Conservation (phyloP, 202 grass and related monocot species). For the Thinopyrum obtusiflorum region DNA sequence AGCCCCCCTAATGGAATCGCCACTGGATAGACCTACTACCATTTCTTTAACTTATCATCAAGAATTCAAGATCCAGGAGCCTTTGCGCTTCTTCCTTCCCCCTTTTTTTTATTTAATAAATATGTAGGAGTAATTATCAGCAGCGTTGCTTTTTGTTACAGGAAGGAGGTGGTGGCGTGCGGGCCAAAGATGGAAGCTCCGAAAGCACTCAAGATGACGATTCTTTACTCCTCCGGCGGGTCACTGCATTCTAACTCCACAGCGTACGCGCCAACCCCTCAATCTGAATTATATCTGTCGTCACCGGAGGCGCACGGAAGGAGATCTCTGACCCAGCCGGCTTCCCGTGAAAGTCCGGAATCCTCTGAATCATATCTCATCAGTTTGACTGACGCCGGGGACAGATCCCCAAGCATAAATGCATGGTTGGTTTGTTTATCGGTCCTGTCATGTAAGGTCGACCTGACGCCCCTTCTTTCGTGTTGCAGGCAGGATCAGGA, state of each 20-base stretch:
- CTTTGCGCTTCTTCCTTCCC: background rate
- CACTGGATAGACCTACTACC: no score
- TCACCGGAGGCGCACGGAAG: background rate
- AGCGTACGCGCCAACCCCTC: background rate
- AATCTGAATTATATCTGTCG: background rate
- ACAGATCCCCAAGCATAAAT: no score
- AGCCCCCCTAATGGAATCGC: no score
- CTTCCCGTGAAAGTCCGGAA: no score
- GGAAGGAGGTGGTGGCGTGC: conserved; percentile 18
- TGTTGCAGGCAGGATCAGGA: background rate
- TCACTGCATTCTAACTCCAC: conserved; percentile 6
- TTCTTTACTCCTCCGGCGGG: background rate
- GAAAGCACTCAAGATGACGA: background rate
- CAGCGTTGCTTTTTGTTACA: background rate
- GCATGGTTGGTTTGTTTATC: background rate
- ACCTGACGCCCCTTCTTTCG: conserved; percentile 6
- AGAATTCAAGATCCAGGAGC: background rate
- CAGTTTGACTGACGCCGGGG: no score
- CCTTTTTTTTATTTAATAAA: background rate
- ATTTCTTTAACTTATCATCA: conserved; percentile 30
- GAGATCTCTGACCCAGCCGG: background rate
- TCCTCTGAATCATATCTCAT: no score
- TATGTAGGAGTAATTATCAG: no score
- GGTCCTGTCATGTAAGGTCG: background rate
- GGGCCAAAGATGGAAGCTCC: background rate